Evolutionary conservation across 257 asterid species (phyloP), one percentile per base, ranked within the genome.

Genomic region (Coffea eugenioides): DNA sequence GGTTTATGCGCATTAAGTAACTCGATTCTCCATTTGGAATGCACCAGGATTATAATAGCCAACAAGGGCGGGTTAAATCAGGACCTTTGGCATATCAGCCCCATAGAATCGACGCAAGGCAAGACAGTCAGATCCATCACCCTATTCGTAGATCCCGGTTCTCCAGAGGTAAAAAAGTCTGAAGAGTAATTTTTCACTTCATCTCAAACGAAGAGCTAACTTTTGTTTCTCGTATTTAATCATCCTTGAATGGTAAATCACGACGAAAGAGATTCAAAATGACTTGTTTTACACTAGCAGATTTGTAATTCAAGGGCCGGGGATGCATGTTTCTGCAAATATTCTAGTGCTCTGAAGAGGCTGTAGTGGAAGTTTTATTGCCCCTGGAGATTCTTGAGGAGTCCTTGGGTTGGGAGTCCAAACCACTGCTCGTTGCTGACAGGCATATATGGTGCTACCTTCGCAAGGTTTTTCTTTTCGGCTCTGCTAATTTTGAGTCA

Each of bases 141-240:
- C 67, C 69, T 77, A 84, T 49, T 80, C 90, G 85, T 52, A 89
- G 93, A 86, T 91, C 97, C 21, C 92, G 96, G 9, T 93, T 94
- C 77, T 77, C 85, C 62, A 80, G 83, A 89, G 97, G 98, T 94
- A 78, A 80, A 36, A 16, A 43, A 5, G 9, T 18, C 31, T 51
- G n/a, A 10, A 39, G 18, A 14, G 48, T 54, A 14, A 15, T 27
- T 16, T 31, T 27, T 73, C 65, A 20, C 10, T 54, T 71, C 36
- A 45, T 10, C 46, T 74, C 20, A 23, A 34, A 54, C 8, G 20
- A 66, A 31, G 31, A 64, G 0, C 69, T 64, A 25, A 11, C 69
- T 64, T 64, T 0, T 25, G 2, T 64, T 64, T 65, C 9, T 3
- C 2, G 31, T 27, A 31, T 31, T 31, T 65, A 34, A 31, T 65